Base-by-base conservation (phyloP, 1,139 yeast genomes). In the Magnusiomyces suaveolens region DNA sequence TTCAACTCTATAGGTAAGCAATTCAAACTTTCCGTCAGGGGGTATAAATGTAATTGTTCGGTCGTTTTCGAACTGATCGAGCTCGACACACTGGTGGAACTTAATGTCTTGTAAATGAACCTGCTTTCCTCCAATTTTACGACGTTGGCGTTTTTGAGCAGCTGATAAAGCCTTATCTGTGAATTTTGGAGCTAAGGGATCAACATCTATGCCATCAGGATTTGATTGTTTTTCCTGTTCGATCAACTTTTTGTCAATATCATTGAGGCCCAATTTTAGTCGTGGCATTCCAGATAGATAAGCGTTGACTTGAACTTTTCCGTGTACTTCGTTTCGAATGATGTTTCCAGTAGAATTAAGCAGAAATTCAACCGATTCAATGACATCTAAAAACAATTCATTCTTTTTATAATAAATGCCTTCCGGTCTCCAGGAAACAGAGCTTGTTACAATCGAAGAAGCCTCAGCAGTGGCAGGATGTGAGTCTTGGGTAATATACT, bases 271-370 rank as follows among this genome's bases (percentile, higher is more conserved):
- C 55, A 92, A 76, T 63, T 92, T 79, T 60, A 92, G 78, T 65
- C 85, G 94, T 0, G 98, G 98, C 98, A 92, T 92, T 49, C 98
- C 98, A 54, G 95, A 83, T 57, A 92, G 77, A 68, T 85, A 87
- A 29, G 95, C 85, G 66, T 86, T 88, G 63, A 90, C 82, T 65
- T 82, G 84, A 60, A 92, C 77, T 55, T 81, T 84, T 8, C 98
- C 98, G 60, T 83, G 72, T 52, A 92, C 87, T 68, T 90, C 97
- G 52, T 89, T 81, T 61, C 88, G 81, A 59, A 89, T 74, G 33
- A 89, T 92, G 64, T 84, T 88, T 1, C 97, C 97, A 50, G 65
- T 69, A 4, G 64, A 53, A 23, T 59, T 60, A 10, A 89, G 81
- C 55, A 88, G 73, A 86, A 89, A 85, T 64, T 89, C 90, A 60